Evolutionary conservation across 495 filamentous ascomycete species (phyloP), one percentile per base, ranked within the genome.

Genomic region (Parmelia sp.): DNA sequence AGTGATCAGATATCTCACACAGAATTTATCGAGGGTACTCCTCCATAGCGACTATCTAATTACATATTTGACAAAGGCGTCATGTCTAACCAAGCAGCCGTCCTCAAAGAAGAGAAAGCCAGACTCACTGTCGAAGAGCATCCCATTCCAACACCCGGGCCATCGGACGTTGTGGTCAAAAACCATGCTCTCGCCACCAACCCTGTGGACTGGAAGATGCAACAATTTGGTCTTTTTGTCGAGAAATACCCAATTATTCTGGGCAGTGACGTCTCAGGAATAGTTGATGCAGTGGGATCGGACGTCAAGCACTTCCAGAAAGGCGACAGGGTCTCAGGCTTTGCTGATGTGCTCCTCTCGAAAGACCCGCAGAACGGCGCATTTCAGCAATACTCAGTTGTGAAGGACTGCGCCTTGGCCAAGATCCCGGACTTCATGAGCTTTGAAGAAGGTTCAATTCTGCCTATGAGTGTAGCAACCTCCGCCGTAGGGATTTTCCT

Each of bases 181-280:
- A 77, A 75, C 65, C 59, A 63, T 49, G 75, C 75, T 10, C 53
- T 75, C 62, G 75, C 76, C 27, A 71, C 63, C 21, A 69, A 69
- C 27, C 69, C 77, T 5, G 76, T 76, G 0, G 78, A 79, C 62
- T 79, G 74, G 69, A 74, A 71, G 61, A 69, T 73, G 60, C 70
- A 74, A 31, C 62, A 66, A 8, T 33, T 10, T 19, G 68, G 65
- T 39, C 11, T 31, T 5, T 60, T 61, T 11, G 55, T 70, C 21
- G 63, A 71, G 4, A 67, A 67, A n/a, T 79, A 74, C 58, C 77
- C 78, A 11, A 73, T 67, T 23, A 67, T 80, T 25, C 72, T 79
- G 35, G 78, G 78, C 36, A 70, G 62, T 27, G 80, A 82, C 53
- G 69, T 79, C 14, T 75, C 77, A 1, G 80, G 80, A 37, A 73